Conservation (phyloP, 495 filamentous ascomycete species). For the Astrothelium macrocarpum region DNA sequence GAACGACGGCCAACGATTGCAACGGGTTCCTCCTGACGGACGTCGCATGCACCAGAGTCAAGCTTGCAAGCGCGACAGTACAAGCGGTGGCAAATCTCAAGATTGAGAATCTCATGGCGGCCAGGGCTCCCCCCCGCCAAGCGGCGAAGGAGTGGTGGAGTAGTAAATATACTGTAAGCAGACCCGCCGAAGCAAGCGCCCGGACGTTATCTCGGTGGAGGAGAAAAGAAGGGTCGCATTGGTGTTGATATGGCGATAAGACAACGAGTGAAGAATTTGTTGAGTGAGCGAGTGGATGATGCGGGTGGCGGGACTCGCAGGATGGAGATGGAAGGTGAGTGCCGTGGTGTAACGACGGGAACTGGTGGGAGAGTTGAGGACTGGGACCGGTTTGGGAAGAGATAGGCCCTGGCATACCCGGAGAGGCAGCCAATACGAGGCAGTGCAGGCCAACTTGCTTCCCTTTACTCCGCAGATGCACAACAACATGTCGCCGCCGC, state of each 20-base stretch:
- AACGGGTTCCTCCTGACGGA: slow-evolving; percentile 71
- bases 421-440: no score
- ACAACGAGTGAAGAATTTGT: neutral
- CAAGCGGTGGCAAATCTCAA: neutral
- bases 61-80: neutral
- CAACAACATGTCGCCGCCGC: no score
- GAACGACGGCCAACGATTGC: slow-evolving; percentile 59
- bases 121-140: neutral
- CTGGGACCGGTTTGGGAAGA: neutral
- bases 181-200: neutral
- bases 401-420: no score
- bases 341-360: neutral
- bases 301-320: neutral
- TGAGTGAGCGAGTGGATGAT: neutral
- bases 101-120: neutral
- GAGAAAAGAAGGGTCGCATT: neutral
- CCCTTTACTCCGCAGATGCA: neutral
- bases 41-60: slow-evolving; percentile 40
- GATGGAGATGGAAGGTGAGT: no score
- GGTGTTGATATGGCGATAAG: neutral
- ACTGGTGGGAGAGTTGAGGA: neutral
- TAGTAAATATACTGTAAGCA: neutral
- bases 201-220: neutral
- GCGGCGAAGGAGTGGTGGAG: neutral
- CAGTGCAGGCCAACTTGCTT: neutral